These are phyloP conservation scores for Aegilops speltoides DNA, from an alignment of 176 grass and related monocot species.

Conservation along the genomic window DNA sequence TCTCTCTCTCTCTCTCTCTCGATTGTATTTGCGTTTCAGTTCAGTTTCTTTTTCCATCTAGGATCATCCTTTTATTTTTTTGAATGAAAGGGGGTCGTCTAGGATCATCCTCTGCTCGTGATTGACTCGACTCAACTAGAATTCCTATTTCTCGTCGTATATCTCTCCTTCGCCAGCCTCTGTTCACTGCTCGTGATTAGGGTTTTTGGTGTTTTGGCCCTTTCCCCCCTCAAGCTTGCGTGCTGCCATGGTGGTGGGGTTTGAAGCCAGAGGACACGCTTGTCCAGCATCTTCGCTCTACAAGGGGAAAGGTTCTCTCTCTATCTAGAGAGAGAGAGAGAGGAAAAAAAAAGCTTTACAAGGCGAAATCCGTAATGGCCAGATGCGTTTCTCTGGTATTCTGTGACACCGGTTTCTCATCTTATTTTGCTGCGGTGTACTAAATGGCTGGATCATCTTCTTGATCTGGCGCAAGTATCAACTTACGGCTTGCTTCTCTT, in stretches of 20 bases:
- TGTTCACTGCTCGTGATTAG: background rate
- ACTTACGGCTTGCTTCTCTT: background rate
- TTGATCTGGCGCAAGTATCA: background rate
- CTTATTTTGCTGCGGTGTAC: background rate
- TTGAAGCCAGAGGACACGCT: background rate
- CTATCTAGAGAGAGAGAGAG: too few relatives aligned
- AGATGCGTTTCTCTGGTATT: background rate
- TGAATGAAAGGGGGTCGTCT: too few relatives aligned
- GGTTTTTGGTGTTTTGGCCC: background rate
- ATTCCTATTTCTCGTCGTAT: background rate
- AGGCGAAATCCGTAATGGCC: background rate
- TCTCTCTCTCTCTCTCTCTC: background rate
- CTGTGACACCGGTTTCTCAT: background rate
- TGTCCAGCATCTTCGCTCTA: background rate
- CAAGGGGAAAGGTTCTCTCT: background rate
- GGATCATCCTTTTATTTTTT: background rate
- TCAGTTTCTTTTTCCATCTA: background rate
- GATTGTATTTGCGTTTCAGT: background rate
- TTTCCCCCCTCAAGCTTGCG: background rate
- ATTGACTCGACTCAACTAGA: background rate
- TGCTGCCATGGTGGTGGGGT: background rate
- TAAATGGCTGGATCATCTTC: background rate
- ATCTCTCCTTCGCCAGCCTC: background rate
- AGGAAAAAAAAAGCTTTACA: too few relatives aligned
- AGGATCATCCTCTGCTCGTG: background rate